Evolutionary conservation across 495 filamentous ascomycete genomes (phyloP).

Genomic region (Daldinia vernicosa): DNA sequence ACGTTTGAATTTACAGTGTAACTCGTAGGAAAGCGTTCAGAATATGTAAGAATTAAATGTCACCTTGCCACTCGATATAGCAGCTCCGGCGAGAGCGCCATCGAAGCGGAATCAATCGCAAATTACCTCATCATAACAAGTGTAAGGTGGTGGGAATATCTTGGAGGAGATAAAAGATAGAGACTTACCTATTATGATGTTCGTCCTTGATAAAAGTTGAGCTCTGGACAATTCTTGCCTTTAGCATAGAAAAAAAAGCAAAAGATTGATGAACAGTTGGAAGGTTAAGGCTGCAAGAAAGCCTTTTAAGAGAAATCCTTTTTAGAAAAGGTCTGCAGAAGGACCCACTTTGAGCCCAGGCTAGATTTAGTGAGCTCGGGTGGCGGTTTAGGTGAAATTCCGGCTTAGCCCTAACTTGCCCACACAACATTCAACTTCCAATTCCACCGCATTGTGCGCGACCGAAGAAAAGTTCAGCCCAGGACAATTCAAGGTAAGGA

Average conservation of each 20-base stretch:
- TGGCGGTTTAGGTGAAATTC: constrained; percentile 34
- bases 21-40: constrained; percentile 62
- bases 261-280: background rate
- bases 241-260: background rate
- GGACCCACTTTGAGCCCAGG: background rate
- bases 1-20: background rate
- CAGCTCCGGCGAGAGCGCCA: constrained; percentile 88
- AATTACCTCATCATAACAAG: constrained; percentile 92
- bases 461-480: constrained; percentile 36
- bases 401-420: constrained; percentile 41
- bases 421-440: constrained; percentile 42
- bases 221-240: background rate
- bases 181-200: constrained; percentile 1
- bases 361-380: constrained; percentile 27
- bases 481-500: constrained; percentile 40
- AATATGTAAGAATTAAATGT: constrained; percentile 99
- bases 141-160: constrained; percentile 17
- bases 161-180: constrained; percentile 1
- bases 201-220: background rate
- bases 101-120: constrained; percentile 89
- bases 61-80: constrained; percentile 75
- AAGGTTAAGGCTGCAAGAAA: constrained; percentile 4
- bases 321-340: constrained; percentile 23
- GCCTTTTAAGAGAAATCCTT: constrained; percentile 5
- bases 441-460: constrained; percentile 31